Evolutionary conservation across 257 asterid species (phyloP).

Genomic region (Anisodus tanguticus): DNA sequence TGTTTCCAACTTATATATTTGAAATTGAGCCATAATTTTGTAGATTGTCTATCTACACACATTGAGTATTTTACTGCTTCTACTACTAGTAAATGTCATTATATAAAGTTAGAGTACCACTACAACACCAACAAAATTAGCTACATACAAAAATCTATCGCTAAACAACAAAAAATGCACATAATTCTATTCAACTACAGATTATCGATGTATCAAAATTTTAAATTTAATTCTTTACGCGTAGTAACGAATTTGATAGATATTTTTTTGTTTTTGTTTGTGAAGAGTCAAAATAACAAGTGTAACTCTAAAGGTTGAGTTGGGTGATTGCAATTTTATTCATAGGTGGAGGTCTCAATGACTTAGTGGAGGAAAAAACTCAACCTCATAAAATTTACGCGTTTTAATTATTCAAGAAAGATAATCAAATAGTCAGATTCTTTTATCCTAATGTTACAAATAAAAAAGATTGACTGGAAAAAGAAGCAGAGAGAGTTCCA

Average conservation of each 20-base stretch:
- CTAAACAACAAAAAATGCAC: too few species aligned
- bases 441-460: not conserved
- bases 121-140: not conserved
- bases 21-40: not conserved
- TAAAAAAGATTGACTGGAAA: not conserved
- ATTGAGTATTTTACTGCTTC: accelerated
- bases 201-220: too few species aligned
- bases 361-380: conserved; percentile 22
- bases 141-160: not conserved
- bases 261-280: too few species aligned
- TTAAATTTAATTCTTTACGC: too few species aligned
- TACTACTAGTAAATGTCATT: not conserved
- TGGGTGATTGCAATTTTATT: not conserved
- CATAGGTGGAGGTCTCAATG: conserved; percentile 18
- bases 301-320: not conserved
- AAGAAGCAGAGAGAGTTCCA: not conserved
- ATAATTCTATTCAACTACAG: too few species aligned
- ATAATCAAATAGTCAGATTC: not conserved
- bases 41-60: not conserved
- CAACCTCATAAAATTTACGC: conserved; percentile 8
- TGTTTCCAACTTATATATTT: not conserved
- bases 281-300: too few species aligned
- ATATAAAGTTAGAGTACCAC: not conserved
- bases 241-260: not conserved
- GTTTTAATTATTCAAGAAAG: not conserved